Base-by-base conservation (phyloP, 306 rosid genomes). In the Rosa multiflora region DNA sequence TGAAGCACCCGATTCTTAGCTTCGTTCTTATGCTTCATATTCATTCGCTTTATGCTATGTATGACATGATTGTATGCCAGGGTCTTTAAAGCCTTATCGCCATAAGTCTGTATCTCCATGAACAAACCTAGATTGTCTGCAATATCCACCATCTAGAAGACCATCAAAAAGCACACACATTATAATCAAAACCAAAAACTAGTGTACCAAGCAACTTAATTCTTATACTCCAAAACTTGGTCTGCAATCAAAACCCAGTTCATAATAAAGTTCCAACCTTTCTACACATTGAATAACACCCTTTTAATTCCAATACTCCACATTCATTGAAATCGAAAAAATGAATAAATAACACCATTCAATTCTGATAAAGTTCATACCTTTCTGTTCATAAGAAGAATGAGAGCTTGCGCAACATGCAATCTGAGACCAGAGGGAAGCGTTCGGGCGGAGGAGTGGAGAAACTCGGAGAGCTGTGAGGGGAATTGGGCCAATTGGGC, bases 61-160 rank as follows among this genome's bases (percentile, higher is more conserved):
- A 94, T 75, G 56, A 92, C 89, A 26, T 89, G 92, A 26, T 81
- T 79, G 79, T 87, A 94, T 1, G 95, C 92, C 85, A 94, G 47
- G 67, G 87, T 82, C 69, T 82, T 88, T 67, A 94, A 69, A 29
- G 62, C 72, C 44, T 80, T 89, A 72, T 89, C 97, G 6, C 88
- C 97, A 23, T 89, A 81, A 37, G 87, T 87, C 91, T 94, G 99
- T 58, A 92, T 85, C 72, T 92, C 97, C 97, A 92, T 82, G 83
- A 94, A 92, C 92, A 94, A 83, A 0, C 83, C 76, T 32, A 91
- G 83, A 48, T 87, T 92, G 40, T 89, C 95, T 61, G 83, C 87
- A 72, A 89, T 70, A 77, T 83, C 90, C 29, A 92, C 83, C 82
- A 85, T 79, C 97, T 94, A 79, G 42, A 18, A 61, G 64, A 78